Evolutionary conservation across 495 filamentous ascomycete species (phyloP).

Genomic region (Penicillium waksmanii): DNA sequence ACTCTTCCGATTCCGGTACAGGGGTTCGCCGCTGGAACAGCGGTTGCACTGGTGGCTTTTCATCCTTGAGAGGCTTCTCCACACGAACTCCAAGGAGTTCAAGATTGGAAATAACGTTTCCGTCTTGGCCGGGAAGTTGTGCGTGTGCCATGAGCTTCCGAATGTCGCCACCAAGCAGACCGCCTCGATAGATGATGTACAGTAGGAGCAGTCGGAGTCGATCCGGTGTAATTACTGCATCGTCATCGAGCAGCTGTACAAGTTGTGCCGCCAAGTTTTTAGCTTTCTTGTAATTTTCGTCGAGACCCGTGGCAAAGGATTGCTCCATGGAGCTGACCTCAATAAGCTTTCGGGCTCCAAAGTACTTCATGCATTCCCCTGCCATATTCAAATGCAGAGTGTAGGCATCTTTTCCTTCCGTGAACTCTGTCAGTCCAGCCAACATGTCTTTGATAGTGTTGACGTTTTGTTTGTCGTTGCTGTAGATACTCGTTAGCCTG

Average conservation of each 20-base stretch:
- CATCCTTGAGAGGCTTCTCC: constrained; percentile 75
- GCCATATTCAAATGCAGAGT: constrained; percentile 96
- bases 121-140: constrained; percentile 72
- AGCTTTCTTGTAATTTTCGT: constrained; percentile 89
- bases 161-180: constrained; percentile 85
- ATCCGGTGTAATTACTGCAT: constrained; percentile 66
- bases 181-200: constrained; percentile 86
- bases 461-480: constrained; percentile 67
- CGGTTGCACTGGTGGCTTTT: constrained; percentile 62
- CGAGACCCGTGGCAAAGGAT: constrained; percentile 85
- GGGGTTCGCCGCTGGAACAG: constrained; percentile 68
- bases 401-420: constrained; percentile 92
- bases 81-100: constrained; percentile 79
- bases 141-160: constrained; percentile 84
- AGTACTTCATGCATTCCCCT: constrained; percentile 94
- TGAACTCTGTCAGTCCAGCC: constrained; percentile 90
- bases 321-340: constrained; percentile 88
- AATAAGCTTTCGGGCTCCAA: constrained; percentile 78
- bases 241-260: constrained; percentile 84
- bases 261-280: constrained; percentile 86
- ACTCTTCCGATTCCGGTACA: constrained; percentile 52
- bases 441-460: constrained; percentile 97
- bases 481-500: constrained; percentile 23
- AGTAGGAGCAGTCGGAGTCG: constrained; percentile 82
- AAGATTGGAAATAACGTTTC: constrained; percentile 73